These are phyloP conservation scores for Macrolepiota fuliginosa DNA, from an alignment of 768 basidiomycete genomes.

Conservation along the genomic window DNA sequence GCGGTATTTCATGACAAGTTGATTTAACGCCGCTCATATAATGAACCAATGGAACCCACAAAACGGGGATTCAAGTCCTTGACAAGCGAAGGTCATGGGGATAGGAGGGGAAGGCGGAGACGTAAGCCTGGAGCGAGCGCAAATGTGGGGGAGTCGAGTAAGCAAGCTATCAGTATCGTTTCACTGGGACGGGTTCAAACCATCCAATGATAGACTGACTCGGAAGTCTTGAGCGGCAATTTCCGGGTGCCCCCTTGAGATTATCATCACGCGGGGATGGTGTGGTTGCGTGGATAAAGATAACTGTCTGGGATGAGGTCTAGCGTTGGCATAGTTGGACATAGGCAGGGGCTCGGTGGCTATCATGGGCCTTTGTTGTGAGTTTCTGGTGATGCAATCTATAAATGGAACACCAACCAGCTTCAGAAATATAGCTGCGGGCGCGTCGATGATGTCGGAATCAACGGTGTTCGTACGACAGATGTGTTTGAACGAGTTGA, in stretches of 20 bases:
- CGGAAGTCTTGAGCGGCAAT: background rate
- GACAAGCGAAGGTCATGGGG: background rate
- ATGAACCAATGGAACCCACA: background rate
- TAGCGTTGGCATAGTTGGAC: slow-evolving; percentile 1
- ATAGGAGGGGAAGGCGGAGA: background rate
- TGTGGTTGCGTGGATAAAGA: slow-evolving; percentile 2
- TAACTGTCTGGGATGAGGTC: background rate
- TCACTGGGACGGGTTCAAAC: background rate
- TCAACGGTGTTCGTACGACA: background rate
- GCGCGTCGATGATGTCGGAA: slow-evolving; percentile 10
- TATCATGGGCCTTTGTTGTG: background rate
- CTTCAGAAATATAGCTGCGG: background rate
- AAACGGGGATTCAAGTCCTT: background rate
- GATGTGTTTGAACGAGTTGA: background rate
- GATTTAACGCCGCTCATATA: background rate
- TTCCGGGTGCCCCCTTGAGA: background rate
- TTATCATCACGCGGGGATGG: slow-evolving; percentile 7
- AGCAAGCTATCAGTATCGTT: background rate
- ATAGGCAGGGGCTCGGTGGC: background rate
- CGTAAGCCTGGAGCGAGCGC: background rate
- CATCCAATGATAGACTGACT: background rate
- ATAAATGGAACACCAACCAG: background rate
- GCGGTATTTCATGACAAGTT: background rate
- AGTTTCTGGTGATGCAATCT: background rate
- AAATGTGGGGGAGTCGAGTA: slow-evolving; percentile 9